Percentiles rank a stretch among this genome's conserved stretches.
phyloP scores from a whole-genome alignment of 495 filamentous ascomycete species.

The Penicillium bialowiezense region DNA sequence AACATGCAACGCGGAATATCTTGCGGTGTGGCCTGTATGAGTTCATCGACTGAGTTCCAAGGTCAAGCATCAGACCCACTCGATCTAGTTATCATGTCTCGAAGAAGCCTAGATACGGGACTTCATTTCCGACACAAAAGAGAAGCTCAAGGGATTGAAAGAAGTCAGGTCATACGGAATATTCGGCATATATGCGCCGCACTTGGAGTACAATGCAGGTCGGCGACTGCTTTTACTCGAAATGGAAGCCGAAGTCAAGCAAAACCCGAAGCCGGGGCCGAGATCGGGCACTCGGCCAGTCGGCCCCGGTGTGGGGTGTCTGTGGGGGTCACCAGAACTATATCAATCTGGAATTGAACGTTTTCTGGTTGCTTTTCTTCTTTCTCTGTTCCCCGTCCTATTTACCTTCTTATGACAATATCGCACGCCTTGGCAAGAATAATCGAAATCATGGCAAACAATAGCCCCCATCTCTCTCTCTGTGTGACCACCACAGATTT shows the following conservation, averaged over 20 bases:
- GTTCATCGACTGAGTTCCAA: no score
- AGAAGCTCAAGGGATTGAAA: background rate
- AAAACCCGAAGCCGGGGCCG: background rate
- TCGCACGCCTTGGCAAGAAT: background rate
- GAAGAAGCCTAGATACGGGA: background rate
- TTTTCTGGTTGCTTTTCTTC: no score
- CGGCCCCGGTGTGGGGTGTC: background rate
- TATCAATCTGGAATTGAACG: no score
- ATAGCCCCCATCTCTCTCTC: constrained; percentile 4
- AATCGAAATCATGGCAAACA: constrained; percentile 2
- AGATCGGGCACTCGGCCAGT: background rate
- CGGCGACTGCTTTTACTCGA: background rate
- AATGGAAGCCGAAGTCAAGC: background rate
- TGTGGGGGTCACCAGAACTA: background rate
- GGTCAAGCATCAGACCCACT: no score
- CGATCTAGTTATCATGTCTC: no score
- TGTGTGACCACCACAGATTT: constrained; percentile 17
- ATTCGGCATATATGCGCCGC: background rate
- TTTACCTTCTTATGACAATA: background rate
- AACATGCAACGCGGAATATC: no score
- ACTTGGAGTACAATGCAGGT: background rate
- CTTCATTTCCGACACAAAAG: background rate
- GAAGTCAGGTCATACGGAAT: background rate
- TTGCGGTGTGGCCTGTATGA: no score
- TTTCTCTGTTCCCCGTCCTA: background rate